Conservation (phyloP, 768 basidiomycete species). For the Rhizopogon sp. region DNA sequence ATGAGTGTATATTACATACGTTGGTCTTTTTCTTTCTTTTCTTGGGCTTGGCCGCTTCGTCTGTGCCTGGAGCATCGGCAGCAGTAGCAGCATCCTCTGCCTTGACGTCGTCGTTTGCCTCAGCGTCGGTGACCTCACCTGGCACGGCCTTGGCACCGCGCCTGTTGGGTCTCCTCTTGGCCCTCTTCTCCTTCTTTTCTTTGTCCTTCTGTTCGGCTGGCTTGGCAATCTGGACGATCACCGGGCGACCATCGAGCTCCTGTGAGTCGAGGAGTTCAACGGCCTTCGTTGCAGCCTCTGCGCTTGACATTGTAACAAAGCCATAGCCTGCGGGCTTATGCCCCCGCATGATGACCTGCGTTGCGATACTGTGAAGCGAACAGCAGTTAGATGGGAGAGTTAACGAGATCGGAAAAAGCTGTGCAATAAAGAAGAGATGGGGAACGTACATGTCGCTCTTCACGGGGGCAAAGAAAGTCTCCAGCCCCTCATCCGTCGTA, state of each 20-base stretch:
- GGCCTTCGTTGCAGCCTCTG: slow-evolving; percentile 82
- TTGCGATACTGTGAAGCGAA: slow-evolving; percentile 55
- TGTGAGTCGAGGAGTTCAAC: slow-evolving; percentile 82
- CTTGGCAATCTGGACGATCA: slow-evolving; percentile 92
- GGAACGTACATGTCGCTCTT: slow-evolving; percentile 79
- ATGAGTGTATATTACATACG: slow-evolving; percentile 30
- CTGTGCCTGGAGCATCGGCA: slow-evolving; percentile 42
- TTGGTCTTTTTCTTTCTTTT: slow-evolving; percentile 75
- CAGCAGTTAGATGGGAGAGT: slow-evolving; percentile 6
- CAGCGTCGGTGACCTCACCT: slow-evolving; percentile 86
- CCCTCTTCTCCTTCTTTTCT: slow-evolving; percentile 72
- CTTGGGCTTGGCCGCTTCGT: slow-evolving; percentile 61
- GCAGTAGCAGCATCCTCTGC: slow-evolving; percentile 47
- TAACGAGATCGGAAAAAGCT: neutral
- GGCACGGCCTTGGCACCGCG: slow-evolving; percentile 84
- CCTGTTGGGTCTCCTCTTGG: slow-evolving; percentile 79
- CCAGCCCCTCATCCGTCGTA: slow-evolving; percentile 92
- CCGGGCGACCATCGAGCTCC: slow-evolving; percentile 83
- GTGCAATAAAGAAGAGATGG: slow-evolving; percentile 7
- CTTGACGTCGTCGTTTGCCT: slow-evolving; percentile 74
- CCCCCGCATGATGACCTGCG: slow-evolving; percentile 83
- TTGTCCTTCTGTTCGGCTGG: slow-evolving; percentile 81
- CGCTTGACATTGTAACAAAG: slow-evolving; percentile 79
- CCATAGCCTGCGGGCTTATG: slow-evolving; percentile 87
- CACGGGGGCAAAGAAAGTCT: slow-evolving; percentile 88